Percentiles rank a stretch among this genome's conserved stretches.
These are phyloP conservation scores for Colletotrichum tropicale DNA, from an alignment of 2,329 filamentous ascomycete species.

Conservation along the genomic window DNA sequence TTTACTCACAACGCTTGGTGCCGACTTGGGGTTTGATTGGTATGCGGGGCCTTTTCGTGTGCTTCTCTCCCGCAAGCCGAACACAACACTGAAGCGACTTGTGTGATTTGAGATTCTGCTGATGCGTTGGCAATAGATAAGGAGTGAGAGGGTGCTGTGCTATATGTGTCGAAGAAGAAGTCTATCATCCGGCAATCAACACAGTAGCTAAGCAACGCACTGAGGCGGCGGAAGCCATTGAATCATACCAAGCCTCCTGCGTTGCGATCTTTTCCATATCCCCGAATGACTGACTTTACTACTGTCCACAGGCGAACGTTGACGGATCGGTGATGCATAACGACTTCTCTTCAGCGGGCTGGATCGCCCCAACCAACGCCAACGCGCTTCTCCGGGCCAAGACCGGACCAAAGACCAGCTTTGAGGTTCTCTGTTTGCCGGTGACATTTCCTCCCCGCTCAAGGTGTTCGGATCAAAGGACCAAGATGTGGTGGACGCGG, in stretches of 20 bases:
- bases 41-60: not conserved
- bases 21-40: not conserved
- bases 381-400: not conserved
- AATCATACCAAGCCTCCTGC: not conserved
- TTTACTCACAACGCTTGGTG: not conserved
- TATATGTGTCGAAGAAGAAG: not conserved
- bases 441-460: not conserved
- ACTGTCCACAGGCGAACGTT: not conserved
- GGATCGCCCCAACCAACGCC: not conserved
- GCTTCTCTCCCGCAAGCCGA: not conserved
- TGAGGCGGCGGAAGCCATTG: not conserved
- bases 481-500: not conserved
- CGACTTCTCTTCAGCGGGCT: not conserved
- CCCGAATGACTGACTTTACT: not conserved
- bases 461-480: conserved; percentile 4
- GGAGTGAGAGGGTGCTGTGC: not conserved
- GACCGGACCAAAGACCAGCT: not conserved
- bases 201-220: not conserved
- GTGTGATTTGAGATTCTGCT: not conserved
- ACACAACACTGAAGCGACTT: not conserved
- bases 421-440: not conserved
- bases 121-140: not conserved
- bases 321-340: not conserved
- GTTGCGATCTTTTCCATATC: not conserved
- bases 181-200: not conserved